Evolutionary conservation across 805 yeast species (phyloP).

Genomic region (Ogataea salicorniae): DNA sequence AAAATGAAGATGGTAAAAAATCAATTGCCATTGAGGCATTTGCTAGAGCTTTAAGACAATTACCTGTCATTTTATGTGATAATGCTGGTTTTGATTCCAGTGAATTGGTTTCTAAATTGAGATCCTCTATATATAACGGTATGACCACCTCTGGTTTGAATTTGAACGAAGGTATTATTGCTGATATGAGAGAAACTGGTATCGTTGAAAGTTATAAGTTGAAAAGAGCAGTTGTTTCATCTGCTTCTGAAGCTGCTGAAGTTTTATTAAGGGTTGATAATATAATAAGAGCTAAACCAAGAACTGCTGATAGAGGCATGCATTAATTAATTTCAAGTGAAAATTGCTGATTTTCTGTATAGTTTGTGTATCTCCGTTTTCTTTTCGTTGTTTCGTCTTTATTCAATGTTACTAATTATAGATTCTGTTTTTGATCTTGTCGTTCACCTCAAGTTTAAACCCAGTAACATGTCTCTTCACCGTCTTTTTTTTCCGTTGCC

Average conservation of each 20-base stretch:
- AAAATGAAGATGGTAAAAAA: conserved; percentile 87
- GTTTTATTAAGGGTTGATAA: conserved; percentile 93
- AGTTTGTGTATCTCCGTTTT: no score
- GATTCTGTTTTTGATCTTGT: no score
- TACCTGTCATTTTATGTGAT: conserved; percentile 93
- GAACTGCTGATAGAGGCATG: conserved; percentile 83
- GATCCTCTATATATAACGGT: conserved; percentile 90
- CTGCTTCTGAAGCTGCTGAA: conserved; percentile 98
- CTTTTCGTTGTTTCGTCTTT: no score
- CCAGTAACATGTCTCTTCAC: no score
- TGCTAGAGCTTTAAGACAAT: conserved; percentile 88
- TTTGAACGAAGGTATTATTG: conserved; percentile 74
- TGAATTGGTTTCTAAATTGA: conserved; percentile 83
- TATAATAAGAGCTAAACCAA: conserved; percentile 93
- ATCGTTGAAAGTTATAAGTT: conserved; percentile 89
- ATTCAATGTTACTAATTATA: no score
- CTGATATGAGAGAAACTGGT: conserved; percentile 92
- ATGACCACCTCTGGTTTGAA: conserved; percentile 89
- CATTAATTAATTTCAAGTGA: not conserved
- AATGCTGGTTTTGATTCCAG: conserved; percentile 96
- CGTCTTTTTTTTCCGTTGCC: no score
- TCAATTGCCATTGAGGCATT: conserved; percentile 92
- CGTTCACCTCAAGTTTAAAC: no score
- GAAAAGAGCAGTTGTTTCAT: conserved; percentile 87
- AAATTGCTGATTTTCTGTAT: no score